Evolutionary conservation across 2,329 filamentous ascomycete species (phyloP).

Genomic region (Monosporascus cannonballus): DNA sequence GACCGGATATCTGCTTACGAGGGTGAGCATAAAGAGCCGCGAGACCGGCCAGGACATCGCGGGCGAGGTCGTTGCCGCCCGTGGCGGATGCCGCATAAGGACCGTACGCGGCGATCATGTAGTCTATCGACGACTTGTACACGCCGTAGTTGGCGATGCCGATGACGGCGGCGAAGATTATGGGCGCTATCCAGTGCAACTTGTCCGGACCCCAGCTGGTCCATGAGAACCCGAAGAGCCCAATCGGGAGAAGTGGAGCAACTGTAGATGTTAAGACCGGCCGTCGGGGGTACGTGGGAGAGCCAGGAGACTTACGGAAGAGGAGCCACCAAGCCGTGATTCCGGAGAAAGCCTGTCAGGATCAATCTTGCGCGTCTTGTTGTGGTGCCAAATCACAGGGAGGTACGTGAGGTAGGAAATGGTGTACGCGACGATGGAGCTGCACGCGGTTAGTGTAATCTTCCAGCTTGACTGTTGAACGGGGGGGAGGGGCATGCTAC

Average conservation of each 20-base stretch:
- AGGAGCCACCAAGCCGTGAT: no score
- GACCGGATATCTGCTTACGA: no score
- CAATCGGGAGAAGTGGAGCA: conserved; percentile 56
- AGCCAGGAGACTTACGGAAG: conserved; percentile 46
- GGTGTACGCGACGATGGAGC: conserved; percentile 61
- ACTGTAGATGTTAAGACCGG: no score
- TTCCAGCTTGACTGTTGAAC: no score
- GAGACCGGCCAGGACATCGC: conserved; percentile 68
- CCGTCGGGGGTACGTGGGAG: conserved; percentile 39
- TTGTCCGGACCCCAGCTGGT: conserved; percentile 52
- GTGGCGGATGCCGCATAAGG: conserved; percentile 69
- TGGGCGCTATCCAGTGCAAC: conserved; percentile 61
- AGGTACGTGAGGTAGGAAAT: conserved; percentile 58
- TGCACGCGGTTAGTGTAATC: conserved; percentile 27
- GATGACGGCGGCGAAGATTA: conserved; percentile 59
- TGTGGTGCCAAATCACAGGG: conserved; percentile 48
- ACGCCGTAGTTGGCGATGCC: conserved; percentile 70
- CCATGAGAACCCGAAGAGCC: conserved; percentile 65
- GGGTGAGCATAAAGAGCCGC: no score
- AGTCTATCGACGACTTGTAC: conserved; percentile 73
- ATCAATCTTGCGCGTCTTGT: conserved; percentile 42
- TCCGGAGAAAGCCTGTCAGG: conserved; percentile 29
- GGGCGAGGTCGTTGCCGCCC: conserved; percentile 67
- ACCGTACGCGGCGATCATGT: conserved; percentile 71
- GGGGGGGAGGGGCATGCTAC: no score